Evolutionary conservation across 768 basidiomycete genomes (phyloP).

Genomic region (Phylloporus sp.): DNA sequence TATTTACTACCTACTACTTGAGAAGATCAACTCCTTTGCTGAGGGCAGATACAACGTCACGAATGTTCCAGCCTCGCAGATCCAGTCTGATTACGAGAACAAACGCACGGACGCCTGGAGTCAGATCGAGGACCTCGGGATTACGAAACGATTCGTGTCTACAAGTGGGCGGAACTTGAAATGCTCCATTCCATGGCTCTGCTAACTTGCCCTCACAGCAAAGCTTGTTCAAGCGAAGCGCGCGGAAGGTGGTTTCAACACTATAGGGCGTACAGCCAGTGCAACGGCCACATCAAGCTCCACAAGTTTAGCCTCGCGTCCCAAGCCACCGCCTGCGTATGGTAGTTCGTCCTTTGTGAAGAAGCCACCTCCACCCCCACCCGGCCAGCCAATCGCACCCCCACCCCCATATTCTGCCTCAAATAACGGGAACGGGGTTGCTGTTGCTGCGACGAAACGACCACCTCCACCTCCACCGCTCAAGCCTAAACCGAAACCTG

Average conservation of each 20-base stretch:
- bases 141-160: slow-evolving; percentile 80
- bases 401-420: slow-evolving; percentile 36
- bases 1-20: slow-evolving; percentile 89
- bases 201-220: slow-evolving; percentile 38
- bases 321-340: slow-evolving; percentile 21
- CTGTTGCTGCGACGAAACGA: slow-evolving; percentile 48
- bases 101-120: slow-evolving; percentile 81
- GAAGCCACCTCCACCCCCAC: slow-evolving; percentile 39
- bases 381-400: slow-evolving; percentile 34
- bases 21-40: slow-evolving; percentile 87
- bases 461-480: slow-evolving; percentile 91
- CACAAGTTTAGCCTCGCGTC: slow-evolving; percentile 21
- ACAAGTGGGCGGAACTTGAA: slow-evolving; percentile 57
- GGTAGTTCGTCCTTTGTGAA: slow-evolving; percentile 34
- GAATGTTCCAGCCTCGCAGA: slow-evolving; percentile 61
- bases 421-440: slow-evolving; percentile 20
- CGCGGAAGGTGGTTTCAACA: slow-evolving; percentile 25
- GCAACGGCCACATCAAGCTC: slow-evolving; percentile 25
- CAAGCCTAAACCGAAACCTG: slow-evolving; percentile 79
- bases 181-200: neutral
- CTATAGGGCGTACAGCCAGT: slow-evolving; percentile 31
- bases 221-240: slow-evolving; percentile 61
- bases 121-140: slow-evolving; percentile 69
- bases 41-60: slow-evolving; percentile 72
- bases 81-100: slow-evolving; percentile 70